Conservation (phyloP, 805 yeast species). For the Candida hispaniensis region DNA sequence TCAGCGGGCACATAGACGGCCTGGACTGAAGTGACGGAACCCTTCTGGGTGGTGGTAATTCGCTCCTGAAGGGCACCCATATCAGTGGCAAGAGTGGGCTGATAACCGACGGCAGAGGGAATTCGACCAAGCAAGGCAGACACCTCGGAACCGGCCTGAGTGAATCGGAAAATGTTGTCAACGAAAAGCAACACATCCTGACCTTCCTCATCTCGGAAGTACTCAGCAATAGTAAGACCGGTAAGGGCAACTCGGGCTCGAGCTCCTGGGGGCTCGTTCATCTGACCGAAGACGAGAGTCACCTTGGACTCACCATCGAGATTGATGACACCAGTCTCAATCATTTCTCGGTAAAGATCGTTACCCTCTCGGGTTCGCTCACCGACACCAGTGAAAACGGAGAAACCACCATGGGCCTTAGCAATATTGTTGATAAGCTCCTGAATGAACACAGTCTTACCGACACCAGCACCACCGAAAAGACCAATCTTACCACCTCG, state of each 20-base stretch:
- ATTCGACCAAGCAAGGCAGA: constrained; percentile 99
- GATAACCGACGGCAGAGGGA: constrained; percentile 99
- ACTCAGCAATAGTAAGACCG: constrained; percentile 99
- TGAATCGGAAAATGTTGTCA: constrained; percentile 99
- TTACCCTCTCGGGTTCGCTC: constrained; percentile 99
- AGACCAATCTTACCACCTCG: constrained; percentile 99
- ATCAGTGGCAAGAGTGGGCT: constrained; percentile 99
- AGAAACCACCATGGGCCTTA: constrained; percentile 99
- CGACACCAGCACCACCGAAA: constrained; percentile 99
- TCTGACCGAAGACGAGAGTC: constrained; percentile 98
- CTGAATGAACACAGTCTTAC: constrained; percentile 99
- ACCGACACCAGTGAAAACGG: constrained; percentile 99
- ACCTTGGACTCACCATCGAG: constrained; percentile 99
- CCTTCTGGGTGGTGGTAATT: constrained; percentile 98
- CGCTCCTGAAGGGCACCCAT: constrained; percentile 99
- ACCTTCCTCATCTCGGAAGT: constrained; percentile 99
- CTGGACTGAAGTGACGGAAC: constrained; percentile 99
- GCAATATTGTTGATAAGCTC: constrained; percentile 99
- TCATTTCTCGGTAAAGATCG: constrained; percentile 99
- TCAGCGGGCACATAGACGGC: constrained; percentile 99
- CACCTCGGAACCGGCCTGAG: constrained; percentile 99
- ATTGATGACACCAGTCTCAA: constrained; percentile 99
- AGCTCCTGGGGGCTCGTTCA: constrained; percentile 99
- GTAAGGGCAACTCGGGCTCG: constrained; percentile 99
- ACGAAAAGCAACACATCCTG: constrained; percentile 99